Evolutionary conservation across 441 rosid species (phyloP), one percentile per base, ranked within the genome.

Genomic region (Populus hybrid): DNA sequence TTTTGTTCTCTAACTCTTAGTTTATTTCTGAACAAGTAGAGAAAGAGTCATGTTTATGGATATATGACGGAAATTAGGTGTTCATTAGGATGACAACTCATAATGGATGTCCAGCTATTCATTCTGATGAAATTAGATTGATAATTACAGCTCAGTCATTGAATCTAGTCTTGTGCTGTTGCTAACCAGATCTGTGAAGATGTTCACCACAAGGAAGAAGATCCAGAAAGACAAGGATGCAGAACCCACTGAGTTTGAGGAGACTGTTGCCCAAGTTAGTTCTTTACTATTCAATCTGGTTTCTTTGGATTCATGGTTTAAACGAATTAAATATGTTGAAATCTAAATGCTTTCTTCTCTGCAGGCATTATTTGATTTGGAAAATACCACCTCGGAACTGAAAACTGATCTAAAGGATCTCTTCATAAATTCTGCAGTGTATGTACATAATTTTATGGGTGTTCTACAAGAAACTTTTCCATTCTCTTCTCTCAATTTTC

Each of bases 301-400:
- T 65, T 40, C 2, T 2, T 7, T 20, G 64, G 33, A 23, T 36
- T 33, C 7, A 5, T 59, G 7, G 0, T 50, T 6, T 21, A 14
- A 56, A 7, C 53, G 7, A 9, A 7, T 42, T 26, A 69, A 18
- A 6, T 9, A 20, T 56, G 7, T 67, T 12, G 12, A 18, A 35
- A 6, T 23, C 24, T 14, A 42, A 50, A 21, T 84, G 61, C 12
- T 31, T 59, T 59, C 78, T 63, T 66, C 18, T 50, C 68, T 64
- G 33, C 88, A 90, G 92, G 92, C 94, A 31, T 76, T 90, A 73
- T 88, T 90, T 78, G 94, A 90, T 76, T 72, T 90, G 74, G 94
- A 90, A 89, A 90, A 89, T 73, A 84, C 90, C 68, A 90, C 84
- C 83, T 87, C 82, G 69, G 94, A 90, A 74, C 82, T 90, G 78